phyloP scores from a whole-genome alignment of 2,329 filamentous ascomycete genomes.

The Sordariomycetes sp. region DNA sequence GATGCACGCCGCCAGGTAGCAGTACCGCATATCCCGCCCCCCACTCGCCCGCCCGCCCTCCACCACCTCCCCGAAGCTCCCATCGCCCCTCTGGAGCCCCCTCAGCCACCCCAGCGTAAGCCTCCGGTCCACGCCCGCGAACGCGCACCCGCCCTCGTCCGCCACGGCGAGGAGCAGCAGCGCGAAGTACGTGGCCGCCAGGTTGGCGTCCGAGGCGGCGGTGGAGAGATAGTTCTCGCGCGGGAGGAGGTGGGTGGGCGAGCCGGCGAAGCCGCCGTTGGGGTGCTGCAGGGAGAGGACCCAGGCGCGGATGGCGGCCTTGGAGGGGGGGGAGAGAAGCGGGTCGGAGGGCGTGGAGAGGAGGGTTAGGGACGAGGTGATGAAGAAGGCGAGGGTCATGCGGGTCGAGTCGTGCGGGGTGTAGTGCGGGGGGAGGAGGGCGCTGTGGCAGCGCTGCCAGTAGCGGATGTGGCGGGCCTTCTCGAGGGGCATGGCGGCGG shows the following conservation, averaged over 20 bases:
- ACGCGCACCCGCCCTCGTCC: slow-evolving; percentile 34
- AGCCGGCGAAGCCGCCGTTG: slow-evolving; percentile 79
- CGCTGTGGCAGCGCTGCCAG: slow-evolving; percentile 81
- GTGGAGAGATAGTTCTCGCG: slow-evolving; percentile 13
- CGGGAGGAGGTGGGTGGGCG: slow-evolving; percentile 54
- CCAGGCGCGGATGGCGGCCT: slow-evolving; percentile 52
- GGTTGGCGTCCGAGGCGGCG: slow-evolving; percentile 39
- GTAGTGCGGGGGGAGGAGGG: slow-evolving; percentile 71
- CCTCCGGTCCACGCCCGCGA: slow-evolving; percentile 54
- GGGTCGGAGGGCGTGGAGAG: slow-evolving; percentile 49
- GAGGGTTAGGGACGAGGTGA: slow-evolving; percentile 73
- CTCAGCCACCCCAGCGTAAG: slow-evolving; percentile 66
- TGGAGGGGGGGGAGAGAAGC: slow-evolving; percentile 34
- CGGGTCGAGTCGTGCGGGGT: slow-evolving; percentile 84
- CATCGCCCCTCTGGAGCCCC: slow-evolving; percentile 67
- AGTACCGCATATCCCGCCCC: slow-evolving; percentile 76
- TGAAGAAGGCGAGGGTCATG: slow-evolving; percentile 84
- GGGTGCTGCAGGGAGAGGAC: slow-evolving; percentile 80
- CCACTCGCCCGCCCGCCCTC: slow-evolving; percentile 55
- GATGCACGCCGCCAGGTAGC: slow-evolving; percentile 72
- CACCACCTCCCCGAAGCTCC: slow-evolving; percentile 82
- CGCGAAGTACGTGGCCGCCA: slow-evolving; percentile 85
- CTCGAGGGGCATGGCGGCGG: slow-evolving; percentile 29
- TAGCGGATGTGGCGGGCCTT: slow-evolving; percentile 71
- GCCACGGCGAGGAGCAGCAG: slow-evolving; percentile 57